phyloP scores from a whole-genome alignment of 2,329 filamentous ascomycete species.

The Claviceps sp. region DNA sequence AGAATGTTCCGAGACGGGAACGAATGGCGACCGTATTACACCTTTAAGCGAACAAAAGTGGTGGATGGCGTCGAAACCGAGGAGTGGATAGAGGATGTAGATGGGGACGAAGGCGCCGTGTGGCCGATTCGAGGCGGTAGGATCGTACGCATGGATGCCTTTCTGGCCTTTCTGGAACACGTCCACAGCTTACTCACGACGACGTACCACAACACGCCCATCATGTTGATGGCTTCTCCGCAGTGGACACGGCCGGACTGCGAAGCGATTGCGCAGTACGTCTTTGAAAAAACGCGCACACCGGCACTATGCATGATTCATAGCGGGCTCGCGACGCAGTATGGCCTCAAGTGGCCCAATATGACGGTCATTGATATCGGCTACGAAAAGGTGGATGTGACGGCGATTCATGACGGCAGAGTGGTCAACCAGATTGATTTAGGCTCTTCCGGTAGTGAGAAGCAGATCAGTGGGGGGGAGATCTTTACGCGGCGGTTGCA shows the following conservation, averaged over 20 bases:
- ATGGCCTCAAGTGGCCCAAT: conserved; percentile 60
- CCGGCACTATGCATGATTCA: conserved; percentile 86
- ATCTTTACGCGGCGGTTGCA: conserved; percentile 66
- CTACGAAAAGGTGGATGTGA: conserved; percentile 83
- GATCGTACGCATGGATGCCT: conserved; percentile 83
- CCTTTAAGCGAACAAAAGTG: conserved; percentile 50
- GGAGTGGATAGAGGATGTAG: conserved; percentile 77
- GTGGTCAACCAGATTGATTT: conserved; percentile 54
- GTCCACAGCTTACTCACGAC: conserved; percentile 82
- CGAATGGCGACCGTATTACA: conserved; percentile 63
- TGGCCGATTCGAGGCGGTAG: conserved; percentile 72
- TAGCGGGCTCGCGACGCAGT: conserved; percentile 74
- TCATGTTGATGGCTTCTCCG: conserved; percentile 79
- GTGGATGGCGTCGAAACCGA: conserved; percentile 39
- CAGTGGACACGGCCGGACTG: conserved; percentile 81
- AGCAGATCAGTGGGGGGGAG: conserved; percentile 63
- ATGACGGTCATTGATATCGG: conserved; percentile 87
- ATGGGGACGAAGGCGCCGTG: conserved; percentile 77
- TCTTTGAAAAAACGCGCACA: conserved; percentile 95
- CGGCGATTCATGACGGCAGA: conserved; percentile 71
- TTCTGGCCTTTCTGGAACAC: conserved; percentile 86
- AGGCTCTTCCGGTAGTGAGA: conserved; percentile 37
- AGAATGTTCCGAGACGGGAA: conserved; percentile 89
- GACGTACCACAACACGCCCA: conserved; percentile 90
- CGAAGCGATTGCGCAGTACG: conserved; percentile 79